Base-by-base conservation (phyloP, 192 early-diverging fungal species). In the Coemansia sp. region DNA sequence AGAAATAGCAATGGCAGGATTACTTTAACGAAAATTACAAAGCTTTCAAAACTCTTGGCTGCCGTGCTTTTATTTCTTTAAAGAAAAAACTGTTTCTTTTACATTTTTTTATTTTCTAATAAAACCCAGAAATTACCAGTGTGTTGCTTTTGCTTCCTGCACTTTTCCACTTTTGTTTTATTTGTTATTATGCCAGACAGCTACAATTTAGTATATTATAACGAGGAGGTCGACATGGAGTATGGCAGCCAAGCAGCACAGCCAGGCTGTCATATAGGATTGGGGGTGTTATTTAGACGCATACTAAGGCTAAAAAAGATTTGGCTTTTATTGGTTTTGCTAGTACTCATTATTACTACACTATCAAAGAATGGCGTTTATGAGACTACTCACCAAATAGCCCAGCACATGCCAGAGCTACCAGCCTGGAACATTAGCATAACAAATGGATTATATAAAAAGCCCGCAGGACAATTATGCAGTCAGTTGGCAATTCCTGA, bases 401-500 rank as follows among this genome's bases (percentile, higher is more conserved):
- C 24, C 8, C 52, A 54, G 52, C 52, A 54, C 25, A 54, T 54
- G 14, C 52, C 25, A 25, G 25, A 54, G 5, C 12, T 54, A 23
- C 52, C 52, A 25, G 11, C 9, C 6, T 54, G 52, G 52, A 25
- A 54, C 7, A 25, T 45, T 49, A 41, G 10, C 39, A 11, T 21
- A 21, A 21, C 39, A 14, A 41, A 10, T 14, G 10, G 10, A 41
- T 15, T 41, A 41, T 41, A 41, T 15, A 10, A 41, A 10, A 41
- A 41, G 14, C 22, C 17, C 11, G 17, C 57, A 14, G 23, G 22
- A 17, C 25, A 23, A 0, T 17, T 25, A 21, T 69, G 67, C 51
- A 53, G 52, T 21, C n/a, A 69, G 14, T 37, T 69, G 38, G 60
- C 67, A n/a, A 53, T 69, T 62, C 27, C 54, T 1, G 15, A 37